Evolutionary conservation across 495 filamentous ascomycete genomes (phyloP).

Genomic region (Pyronema omphalodes): DNA sequence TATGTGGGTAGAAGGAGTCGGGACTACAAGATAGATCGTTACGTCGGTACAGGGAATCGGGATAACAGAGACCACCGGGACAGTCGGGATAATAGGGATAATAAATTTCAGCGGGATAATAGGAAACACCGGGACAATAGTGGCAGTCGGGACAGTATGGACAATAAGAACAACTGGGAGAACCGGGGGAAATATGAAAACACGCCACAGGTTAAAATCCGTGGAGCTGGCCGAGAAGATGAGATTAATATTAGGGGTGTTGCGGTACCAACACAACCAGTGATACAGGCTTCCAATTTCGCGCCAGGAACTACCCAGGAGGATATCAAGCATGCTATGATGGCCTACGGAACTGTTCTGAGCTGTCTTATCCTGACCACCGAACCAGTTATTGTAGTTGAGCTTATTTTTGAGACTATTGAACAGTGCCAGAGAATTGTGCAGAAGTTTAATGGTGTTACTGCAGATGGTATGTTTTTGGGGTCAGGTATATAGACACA

Average conservation of each 20-base stretch:
- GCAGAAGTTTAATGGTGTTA: constrained; percentile 69
- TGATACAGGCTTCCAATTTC: constrained; percentile 74
- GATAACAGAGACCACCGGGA: constrained; percentile 1
- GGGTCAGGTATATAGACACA: neutral
- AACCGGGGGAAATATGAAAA: too few relatives aligned
- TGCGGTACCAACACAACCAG: constrained; percentile 46
- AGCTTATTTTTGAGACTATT: constrained; percentile 63
- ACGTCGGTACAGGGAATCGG: neutral
- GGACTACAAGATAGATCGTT: neutral
- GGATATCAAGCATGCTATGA: constrained; percentile 79
- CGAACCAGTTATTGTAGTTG: constrained; percentile 62
- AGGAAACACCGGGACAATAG: constrained; percentile 13
- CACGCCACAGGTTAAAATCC: neutral
- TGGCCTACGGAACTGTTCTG: constrained; percentile 46
- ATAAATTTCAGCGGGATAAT: neutral
- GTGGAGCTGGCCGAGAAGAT: constrained; percentile 15
- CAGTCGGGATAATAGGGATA: neutral
- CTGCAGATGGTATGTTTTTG: constrained; percentile 50
- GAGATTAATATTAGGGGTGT: constrained; percentile 65
- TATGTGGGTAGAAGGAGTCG: neutral
- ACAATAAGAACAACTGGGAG: too few relatives aligned
- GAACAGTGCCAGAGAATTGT: constrained; percentile 65
- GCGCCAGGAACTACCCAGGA: constrained; percentile 82
- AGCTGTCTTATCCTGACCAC: constrained; percentile 54
- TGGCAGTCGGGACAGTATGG: neutral